Evolutionary conservation across 108 stramenopile species (phyloP), one percentile per base, ranked within the genome.

Genomic region (Fragilaria crotonensis): DNA sequence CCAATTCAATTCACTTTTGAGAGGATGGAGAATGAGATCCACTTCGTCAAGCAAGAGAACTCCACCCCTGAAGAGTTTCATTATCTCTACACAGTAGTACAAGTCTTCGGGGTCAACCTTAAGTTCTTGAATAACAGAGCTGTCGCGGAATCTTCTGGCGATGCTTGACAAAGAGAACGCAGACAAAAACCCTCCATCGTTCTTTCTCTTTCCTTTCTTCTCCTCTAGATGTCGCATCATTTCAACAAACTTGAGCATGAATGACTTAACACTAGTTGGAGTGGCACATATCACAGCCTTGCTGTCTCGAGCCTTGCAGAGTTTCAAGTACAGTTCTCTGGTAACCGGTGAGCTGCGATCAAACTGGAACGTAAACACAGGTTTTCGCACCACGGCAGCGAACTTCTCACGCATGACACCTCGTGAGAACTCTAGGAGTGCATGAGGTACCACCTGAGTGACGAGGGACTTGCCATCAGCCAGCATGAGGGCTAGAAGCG

Each of bases 1-100:
- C 96, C 97, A 99, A 75, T 99, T 99, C 55, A 99, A 77, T 73
- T 99, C 99, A 60, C 92, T 94, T 73, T 97, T 97, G 45, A 99
- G 77, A 2, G 99, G 99, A 59, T 99, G 97, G 45, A 99, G 70
- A 26, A 98, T 66, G 9, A 97, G 68, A 64, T 99, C 99, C 25
- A 99, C 98, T 70, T 99, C 98, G 61, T 99, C 98, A 26, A 99
- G 78, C 5, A 98, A 72, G 9, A 97, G 76, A 5, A 92, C 89
- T 4, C 96, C 94, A 5, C 61, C 66, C 30, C 76, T 69, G 78
- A 99, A 96, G 11, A 98, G 66, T 55, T 92, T 88, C 58, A 99
- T 57, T 51, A 97, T 95, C 57, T 95, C 83, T 17, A 72, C 69
- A 54, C 86, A 87, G 65, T 90, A 92, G 56, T 85, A 95, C 4